Evolutionary conservation across 495 filamentous ascomycete species (phyloP), one percentile per base, ranked within the genome.

Genomic region (Astrothelium macrocarpum): DNA sequence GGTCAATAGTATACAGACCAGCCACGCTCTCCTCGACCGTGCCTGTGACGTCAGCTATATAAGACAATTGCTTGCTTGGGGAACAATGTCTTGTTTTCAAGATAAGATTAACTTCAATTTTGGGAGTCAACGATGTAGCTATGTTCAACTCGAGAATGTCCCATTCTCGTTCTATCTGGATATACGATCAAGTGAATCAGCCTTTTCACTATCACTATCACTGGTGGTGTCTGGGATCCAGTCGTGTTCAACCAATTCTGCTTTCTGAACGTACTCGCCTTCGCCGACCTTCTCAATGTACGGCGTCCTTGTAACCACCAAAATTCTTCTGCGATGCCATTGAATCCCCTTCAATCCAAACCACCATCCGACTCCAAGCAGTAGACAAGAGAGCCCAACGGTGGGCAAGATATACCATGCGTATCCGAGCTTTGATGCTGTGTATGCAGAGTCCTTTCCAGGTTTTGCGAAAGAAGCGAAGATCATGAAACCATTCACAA

Each of bases 321-420:
- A 60, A 2, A 62, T 43, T 32, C 63, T 67, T 26, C 67, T 42
- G 3, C 46, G 49, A 28, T 34, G 14, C 62, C 62, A 62, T 45
- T 63, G 29, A 34, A 65, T 25, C 10, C 23, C 23, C 29, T 62
- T 61, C 9, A 67, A 46, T 7, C 65, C 65, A 20, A 42, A 46
- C 32, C 53, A 67, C 62, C 63, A 67, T 5, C 56, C 12, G 1
- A 65, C 16, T n/a, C 65, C 65, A 62, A 63, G 64, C 10, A 65
- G 25, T 12, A 58, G 36, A 4, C 39, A 32, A 9, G 62, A 62
- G 56, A 64, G 56, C 9, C 65, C 65, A 9, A 74, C 53, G 9
- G 60, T 46, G 1, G 74, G 74, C 26, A 74, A 65, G 25, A 74
- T 45, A 63, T 65, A 76, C 65, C 68, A 72, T 7, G 58, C 61